Percentiles rank a stretch among this genome's conserved stretches.
Evolutionary conservation across 2,329 filamentous ascomycete species (phyloP).

Genomic region (Trichoderma gracile): DNA sequence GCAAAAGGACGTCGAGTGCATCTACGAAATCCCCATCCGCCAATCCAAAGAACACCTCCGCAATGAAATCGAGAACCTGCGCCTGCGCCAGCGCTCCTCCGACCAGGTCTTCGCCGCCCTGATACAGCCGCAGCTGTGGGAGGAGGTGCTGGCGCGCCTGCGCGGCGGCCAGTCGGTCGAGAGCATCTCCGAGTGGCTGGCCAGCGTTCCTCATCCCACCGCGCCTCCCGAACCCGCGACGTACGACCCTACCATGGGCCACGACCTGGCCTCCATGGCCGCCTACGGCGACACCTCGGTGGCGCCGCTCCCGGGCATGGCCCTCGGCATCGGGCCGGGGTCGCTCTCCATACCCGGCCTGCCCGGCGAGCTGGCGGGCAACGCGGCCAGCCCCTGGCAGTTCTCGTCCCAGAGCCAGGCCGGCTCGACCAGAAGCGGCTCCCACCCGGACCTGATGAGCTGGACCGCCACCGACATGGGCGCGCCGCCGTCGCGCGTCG

Average conservation of each 20-base stretch:
- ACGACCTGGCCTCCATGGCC: conserved; percentile 31
- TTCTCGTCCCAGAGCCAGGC: conserved; percentile 50
- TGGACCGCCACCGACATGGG: conserved; percentile 46
- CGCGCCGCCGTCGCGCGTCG: conserved; percentile 49
- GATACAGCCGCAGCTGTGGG: conserved; percentile 51
- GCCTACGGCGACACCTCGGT: conserved; percentile 34
- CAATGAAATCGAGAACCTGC: conserved; percentile 59
- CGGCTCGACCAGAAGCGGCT: conserved; percentile 49
- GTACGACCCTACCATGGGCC: conserved; percentile 31
- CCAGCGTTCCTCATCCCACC: conserved; percentile 10
- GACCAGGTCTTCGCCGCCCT: conserved; percentile 59
- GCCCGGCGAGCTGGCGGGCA: conserved; percentile 45
- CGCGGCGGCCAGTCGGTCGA: conserved; percentile 57
- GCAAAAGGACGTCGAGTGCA: conserved; percentile 57
- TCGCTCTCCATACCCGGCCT: conserved; percentile 35
- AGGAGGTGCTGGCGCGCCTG: conserved; percentile 56
- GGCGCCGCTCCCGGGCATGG: conserved; percentile 35
- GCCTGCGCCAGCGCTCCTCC: conserved; percentile 54
- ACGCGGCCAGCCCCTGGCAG: conserved; percentile 48
- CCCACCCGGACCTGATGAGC: conserved; percentile 49
- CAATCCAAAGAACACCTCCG: conserved; percentile 64
- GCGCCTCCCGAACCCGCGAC: conserved; percentile 25
- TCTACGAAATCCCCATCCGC: conserved; percentile 63
- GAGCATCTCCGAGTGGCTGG: conserved; percentile 57
- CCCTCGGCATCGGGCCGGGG: conserved; percentile 35